Evolutionary conservation across 2,329 filamentous ascomycete species (phyloP).

Genomic region (Thermomyces lanuginosus): DNA sequence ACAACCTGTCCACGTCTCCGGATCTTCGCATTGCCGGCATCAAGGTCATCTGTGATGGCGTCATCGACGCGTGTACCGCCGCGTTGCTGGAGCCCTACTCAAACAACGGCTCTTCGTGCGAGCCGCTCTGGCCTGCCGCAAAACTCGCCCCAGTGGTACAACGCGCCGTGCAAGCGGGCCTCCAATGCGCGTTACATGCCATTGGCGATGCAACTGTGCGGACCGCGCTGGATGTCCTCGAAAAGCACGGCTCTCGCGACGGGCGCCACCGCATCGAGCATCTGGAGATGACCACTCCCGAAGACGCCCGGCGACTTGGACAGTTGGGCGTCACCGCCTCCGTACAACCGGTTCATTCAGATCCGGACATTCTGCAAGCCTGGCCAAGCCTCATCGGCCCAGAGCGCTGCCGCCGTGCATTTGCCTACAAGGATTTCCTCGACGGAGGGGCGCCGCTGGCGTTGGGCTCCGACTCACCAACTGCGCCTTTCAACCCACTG

Average conservation of each 20-base stretch:
- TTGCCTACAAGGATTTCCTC: conserved; percentile 35
- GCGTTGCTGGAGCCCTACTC: conserved; percentile 33
- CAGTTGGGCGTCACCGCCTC: conserved; percentile 31
- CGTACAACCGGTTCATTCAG: conserved; percentile 24
- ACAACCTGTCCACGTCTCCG: conserved; percentile 24
- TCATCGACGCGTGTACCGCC: conserved; percentile 36
- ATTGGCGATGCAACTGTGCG: conserved; percentile 35
- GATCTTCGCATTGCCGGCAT: conserved; percentile 32
- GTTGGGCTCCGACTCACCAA: conserved; percentile 34
- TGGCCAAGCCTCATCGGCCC: conserved; percentile 32
- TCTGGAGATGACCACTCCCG: conserved; percentile 32
- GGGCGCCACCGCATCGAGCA: conserved; percentile 37
- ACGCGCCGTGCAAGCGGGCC: conserved; percentile 26
- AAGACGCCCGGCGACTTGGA: conserved; percentile 32
- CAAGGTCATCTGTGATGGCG: conserved; percentile 36
- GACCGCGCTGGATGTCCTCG: conserved; percentile 31
- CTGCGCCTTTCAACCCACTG: conserved; percentile 30
- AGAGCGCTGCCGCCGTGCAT: conserved; percentile 31
- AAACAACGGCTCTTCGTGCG: conserved; percentile 23
- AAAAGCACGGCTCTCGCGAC: conserved; percentile 22
- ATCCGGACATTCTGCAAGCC: conserved; percentile 31
- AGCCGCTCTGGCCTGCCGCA: conserved; percentile 31
- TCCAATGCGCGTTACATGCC: conserved; percentile 36
- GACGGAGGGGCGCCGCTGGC: conserved; percentile 31
- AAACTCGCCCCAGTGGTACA: conserved; percentile 29